Evolutionary conservation across 2,329 filamentous ascomycete species (phyloP), one percentile per base, ranked within the genome.

Genomic region (Leptographium lundbergii): DNA sequence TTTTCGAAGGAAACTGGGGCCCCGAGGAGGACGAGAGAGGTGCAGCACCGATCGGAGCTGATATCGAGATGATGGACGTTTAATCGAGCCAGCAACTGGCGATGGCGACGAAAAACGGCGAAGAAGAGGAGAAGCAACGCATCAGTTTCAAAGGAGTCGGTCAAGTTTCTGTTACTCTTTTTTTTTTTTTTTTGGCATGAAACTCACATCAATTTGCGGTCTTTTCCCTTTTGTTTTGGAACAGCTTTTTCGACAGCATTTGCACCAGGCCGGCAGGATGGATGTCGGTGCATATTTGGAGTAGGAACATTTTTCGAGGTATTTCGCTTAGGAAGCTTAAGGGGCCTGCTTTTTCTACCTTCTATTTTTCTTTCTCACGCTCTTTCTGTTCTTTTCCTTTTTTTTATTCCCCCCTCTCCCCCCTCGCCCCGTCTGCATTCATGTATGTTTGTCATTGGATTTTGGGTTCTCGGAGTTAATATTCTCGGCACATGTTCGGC

Each of bases 1-100:
- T 99, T 57, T 99, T 88, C 66, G 94, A 99, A 74, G 94, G 94
- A 63, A 94, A 89, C 69, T 99, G 91, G 88, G 94, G 94, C 4
- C 92, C 92, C 36, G 85, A 75, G n/a, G 77, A 81, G 57, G 71
- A 77, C 11, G 58, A 53, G 14, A 55, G 52, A 60, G 58, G 45
- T 24, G 59, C 51, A 54, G 60, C 24, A 54, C 61, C 14, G 13
- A 51, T 66, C 24, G 70, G 68, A 29, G 63, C 70, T 45, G 81
- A 84, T 63, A 81, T 79, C 5, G 80, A 82, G 67, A 84, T 84
- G 81, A 81, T 74, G 19, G 81, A 81, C 64, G 79, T 80, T 57
- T 83, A 65, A 57, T 6, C 6, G 42, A 19, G 42, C 39, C 19
- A 42, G 39, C 39, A 3, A 14, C 19, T n/a, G 19, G 17, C 42